phyloP scores from a whole-genome alignment of 805 yeast genomes.

The Yarrowia hollandica region DNA sequence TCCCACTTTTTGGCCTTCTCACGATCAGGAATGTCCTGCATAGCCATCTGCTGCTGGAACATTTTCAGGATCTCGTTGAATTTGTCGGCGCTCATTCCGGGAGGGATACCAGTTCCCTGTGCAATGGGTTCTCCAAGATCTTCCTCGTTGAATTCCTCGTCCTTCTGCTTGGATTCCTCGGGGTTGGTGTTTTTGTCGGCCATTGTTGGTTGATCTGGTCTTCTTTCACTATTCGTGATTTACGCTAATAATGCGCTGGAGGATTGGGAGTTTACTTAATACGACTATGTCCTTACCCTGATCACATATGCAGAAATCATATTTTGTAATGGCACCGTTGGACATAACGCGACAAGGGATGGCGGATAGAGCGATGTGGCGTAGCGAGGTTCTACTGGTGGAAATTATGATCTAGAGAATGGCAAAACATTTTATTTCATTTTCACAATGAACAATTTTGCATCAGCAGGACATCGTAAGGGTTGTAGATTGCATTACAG shows the following conservation, averaged over 20 bases:
- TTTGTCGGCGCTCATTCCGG: conserved; percentile 36
- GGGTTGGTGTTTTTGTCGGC: conserved; percentile 16
- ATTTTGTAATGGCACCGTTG: background rate
- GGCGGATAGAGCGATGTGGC: too few species aligned
- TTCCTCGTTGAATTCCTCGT: conserved; percentile 24
- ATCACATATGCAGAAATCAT: too few species aligned
- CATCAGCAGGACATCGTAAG: too few species aligned
- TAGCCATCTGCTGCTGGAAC: conserved; percentile 28
- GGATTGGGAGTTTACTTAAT: background rate
- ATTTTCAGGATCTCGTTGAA: conserved; percentile 34
- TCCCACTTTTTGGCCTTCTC: conserved; percentile 55
- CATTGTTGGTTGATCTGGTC: background rate
- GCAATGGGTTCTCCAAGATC: conserved; percentile 25
- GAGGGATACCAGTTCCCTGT: conserved; percentile 32
- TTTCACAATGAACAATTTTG: too few species aligned
- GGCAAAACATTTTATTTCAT: too few species aligned
- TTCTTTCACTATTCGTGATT: background rate
- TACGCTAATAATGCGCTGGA: background rate
- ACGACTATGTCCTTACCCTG: background rate
- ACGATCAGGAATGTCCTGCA: conserved; percentile 29
- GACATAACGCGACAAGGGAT: too few species aligned
- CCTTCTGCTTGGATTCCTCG: conserved; percentile 10
- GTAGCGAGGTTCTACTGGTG: too few species aligned
- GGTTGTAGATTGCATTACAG: too few species aligned
- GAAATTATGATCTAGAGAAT: too few species aligned